Evolutionary conservation across 176 grass and related monocot species (phyloP).

Genomic region (Oryza glaberrima): DNA sequence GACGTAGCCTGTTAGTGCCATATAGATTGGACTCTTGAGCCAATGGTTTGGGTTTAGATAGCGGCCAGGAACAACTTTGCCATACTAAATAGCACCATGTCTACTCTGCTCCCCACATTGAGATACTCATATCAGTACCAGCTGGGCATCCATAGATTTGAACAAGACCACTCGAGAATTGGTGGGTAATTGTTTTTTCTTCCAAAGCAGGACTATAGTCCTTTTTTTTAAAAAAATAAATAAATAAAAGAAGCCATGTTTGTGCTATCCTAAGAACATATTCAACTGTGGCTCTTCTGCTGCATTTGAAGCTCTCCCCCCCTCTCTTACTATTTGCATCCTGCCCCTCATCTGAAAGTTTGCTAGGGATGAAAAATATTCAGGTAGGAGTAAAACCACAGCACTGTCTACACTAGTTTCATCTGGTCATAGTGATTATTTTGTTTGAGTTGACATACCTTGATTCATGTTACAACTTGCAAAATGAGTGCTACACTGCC

Average conservation of each 20-base stretch:
- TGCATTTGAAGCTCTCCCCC: neutral
- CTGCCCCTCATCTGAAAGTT: neutral
- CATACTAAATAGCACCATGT: conserved; percentile 20
- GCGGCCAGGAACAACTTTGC: conserved; percentile 22
- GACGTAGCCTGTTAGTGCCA: conserved; percentile 10
- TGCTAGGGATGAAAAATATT: neutral
- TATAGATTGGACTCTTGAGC: conserved; percentile 14
- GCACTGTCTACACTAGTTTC: neutral
- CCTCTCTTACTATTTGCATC: neutral
- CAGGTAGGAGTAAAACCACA: neutral
- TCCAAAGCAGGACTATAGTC: neutral
- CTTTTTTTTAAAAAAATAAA: neutral
- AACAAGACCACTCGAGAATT: neutral
- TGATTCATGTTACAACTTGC: neutral
- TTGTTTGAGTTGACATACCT: neutral
- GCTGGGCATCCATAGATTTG: neutral
- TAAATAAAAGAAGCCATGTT: neutral
- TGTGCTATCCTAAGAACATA: neutral
- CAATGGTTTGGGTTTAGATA: conserved; percentile 22
- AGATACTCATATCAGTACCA: conserved; percentile 35
- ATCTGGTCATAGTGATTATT: neutral
- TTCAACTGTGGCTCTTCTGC: neutral
- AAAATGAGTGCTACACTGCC: neutral
- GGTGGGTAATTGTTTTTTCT: neutral
- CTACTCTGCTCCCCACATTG: conserved; percentile 32